A percentile compares a stretch with the other conserved stretches of the same genome.
These are phyloP conservation scores for Tubosaeta brunneosetosa DNA, from an alignment of 768 basidiomycete species.

Conservation along the genomic window DNA sequence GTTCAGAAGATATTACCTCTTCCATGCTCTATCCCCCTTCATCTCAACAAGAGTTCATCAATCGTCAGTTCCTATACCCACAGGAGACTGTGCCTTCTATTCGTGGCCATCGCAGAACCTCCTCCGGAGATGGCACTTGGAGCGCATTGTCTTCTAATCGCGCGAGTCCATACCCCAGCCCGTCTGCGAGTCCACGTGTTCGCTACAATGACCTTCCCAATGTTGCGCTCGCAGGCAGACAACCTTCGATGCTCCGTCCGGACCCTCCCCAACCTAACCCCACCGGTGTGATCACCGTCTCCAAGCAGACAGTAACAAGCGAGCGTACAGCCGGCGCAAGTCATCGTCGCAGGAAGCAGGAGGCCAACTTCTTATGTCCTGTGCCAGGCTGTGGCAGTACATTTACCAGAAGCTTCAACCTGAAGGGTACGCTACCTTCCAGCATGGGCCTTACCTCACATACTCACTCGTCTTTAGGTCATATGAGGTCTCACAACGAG, in stretches of 20 bases:
- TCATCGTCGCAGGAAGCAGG: slow-evolving; percentile 79
- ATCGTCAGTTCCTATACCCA: slow-evolving; percentile 41
- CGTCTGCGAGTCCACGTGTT: slow-evolving; percentile 58
- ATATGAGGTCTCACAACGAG: slow-evolving; percentile 90
- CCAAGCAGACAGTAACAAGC: slow-evolving; percentile 86
- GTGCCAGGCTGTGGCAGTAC: slow-evolving; percentile 82
- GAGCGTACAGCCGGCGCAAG: slow-evolving; percentile 85
- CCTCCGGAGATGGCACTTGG: slow-evolving; percentile 34
- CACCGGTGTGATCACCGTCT: slow-evolving; percentile 26
- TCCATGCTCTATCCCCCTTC: slow-evolving; percentile 30
- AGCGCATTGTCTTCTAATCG: slow-evolving; percentile 37
- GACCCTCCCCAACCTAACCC: slow-evolving; percentile 8
- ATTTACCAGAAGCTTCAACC: slow-evolving; percentile 89
- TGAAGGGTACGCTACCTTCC: slow-evolving; percentile 59
- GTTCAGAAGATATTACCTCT: slow-evolving; percentile 57
- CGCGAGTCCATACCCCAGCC: slow-evolving; percentile 62
- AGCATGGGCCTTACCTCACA: slow-evolving; percentile 9
- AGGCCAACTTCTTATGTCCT: slow-evolving; percentile 81
- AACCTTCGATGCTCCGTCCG: slow-evolving; percentile 22
- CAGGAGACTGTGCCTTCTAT: slow-evolving; percentile 34
- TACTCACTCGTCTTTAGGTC: slow-evolving; percentile 46
- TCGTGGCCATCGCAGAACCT: slow-evolving; percentile 41
- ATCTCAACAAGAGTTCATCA: slow-evolving; percentile 41
- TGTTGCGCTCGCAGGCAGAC: slow-evolving; percentile 22
- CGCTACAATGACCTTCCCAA: slow-evolving; percentile 48